Base-by-base conservation (phyloP, 2,329 filamentous ascomycete species). In the Hymenoscyphus salicellus region DNA sequence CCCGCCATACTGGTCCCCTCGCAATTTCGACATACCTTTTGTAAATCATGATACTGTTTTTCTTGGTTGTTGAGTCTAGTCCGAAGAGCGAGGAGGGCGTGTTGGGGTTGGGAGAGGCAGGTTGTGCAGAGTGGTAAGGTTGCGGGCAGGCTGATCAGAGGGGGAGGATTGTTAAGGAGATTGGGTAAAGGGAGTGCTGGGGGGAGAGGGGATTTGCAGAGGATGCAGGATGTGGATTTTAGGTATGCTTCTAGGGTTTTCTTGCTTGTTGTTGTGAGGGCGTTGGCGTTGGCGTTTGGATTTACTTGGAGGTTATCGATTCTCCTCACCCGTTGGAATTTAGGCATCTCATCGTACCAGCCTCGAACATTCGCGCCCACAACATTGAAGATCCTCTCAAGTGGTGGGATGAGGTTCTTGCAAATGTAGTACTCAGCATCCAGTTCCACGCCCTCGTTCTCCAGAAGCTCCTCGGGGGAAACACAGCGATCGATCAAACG, bases 341-440 rank as follows among this genome's bases (percentile, higher is more conserved):
- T 97, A 56, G 94, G 94, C 92, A 98, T 96, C 77, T 97, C 93
- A 68, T 97, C 92, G 73, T 93, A 98, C 95, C 95, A 99, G 65
- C 86, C 84, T 20, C 91, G 82, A 0, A 98, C 91, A 75, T 95
- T 96, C 36, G 93, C 95, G 6, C 95, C 95, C 2, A 98, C 91
- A 2, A 99, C 88, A 73, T 95, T 97, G 80, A 99, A 97, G 69
- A 99, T 97, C 32, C 95, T 89, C 77, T 98, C 94, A 0, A 99
- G 83, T 0, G 95, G 95, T 5, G 95, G 95, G 59, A 99, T 96
- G 8, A 99, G 75, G 75, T 97, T 98, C 80, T 97, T 98, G 20
- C 85, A 87, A 72, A 99, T 98, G 79, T 99, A 99, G 78, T 99
- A 99, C 71, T 97, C 93, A 0, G 93, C 89, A 73, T 99, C 95